Percentiles rank a stretch among this genome's conserved stretches.
phyloP scores from a whole-genome alignment of 305 asterid species.

The Salvia sclarea region DNA sequence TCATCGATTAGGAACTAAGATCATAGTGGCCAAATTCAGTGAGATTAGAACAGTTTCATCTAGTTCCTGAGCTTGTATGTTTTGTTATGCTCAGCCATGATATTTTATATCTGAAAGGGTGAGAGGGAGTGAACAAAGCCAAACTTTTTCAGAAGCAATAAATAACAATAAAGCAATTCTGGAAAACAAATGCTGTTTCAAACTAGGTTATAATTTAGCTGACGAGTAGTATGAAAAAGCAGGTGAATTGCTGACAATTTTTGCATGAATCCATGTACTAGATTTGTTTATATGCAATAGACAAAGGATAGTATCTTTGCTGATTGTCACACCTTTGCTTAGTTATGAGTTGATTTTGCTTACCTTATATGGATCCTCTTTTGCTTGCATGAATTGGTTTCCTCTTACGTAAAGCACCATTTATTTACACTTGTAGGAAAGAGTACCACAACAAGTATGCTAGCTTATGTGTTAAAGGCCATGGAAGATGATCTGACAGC shows the following conservation, averaged over 20 bases:
- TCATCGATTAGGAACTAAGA: neutral
- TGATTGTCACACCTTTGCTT: slow-evolving; percentile 9
- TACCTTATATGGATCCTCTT: neutral
- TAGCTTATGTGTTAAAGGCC: slow-evolving; percentile 36
- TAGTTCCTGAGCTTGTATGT: neutral
- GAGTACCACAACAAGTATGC: slow-evolving; percentile 46
- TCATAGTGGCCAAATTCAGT: neutral
- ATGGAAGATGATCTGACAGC: slow-evolving; percentile 35
- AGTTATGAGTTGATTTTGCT: neutral
- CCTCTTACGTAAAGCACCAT: too few species aligned
- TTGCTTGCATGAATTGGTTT: neutral
- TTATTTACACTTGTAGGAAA: slow-evolving; percentile 34
- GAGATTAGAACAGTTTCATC: neutral
- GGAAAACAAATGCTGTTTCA: neutral
- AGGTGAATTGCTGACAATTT: neutral
- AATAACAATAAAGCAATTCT: neutral
- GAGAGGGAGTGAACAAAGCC: neutral
- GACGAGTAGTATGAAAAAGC: neutral
- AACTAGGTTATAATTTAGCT: neutral
- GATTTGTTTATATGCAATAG: neutral
- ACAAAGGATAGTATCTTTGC: neutral
- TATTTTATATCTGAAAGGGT: neutral
- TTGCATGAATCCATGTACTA: neutral
- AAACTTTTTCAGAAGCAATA: neutral
- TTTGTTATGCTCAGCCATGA: neutral